Evolutionary conservation across 495 filamentous ascomycete species (phyloP).

Genomic region (Xylaria bambusicola): DNA sequence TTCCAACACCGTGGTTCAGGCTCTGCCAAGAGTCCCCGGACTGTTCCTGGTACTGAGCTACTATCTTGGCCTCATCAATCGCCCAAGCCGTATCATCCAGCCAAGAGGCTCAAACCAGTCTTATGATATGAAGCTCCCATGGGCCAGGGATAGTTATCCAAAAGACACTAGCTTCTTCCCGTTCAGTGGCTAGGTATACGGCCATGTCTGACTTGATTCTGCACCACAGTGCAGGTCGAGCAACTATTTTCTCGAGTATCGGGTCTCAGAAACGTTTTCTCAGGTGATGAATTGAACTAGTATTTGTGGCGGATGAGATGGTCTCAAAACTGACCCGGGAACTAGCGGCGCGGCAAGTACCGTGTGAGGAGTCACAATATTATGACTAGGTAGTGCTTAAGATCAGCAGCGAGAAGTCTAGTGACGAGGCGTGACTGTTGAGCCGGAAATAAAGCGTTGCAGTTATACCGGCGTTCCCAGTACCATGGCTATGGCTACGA

Average conservation of each 20-base stretch:
- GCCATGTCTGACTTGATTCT: not conserved
- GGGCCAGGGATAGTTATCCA: no score
- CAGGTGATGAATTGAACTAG: not conserved
- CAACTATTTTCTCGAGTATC: not conserved
- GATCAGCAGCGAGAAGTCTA: not conserved
- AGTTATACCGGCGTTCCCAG: not conserved
- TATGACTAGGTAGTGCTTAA: no score
- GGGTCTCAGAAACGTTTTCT: not conserved
- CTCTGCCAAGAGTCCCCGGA: slow-evolving; percentile 13
- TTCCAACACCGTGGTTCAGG: slow-evolving; percentile 11
- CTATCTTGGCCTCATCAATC: not conserved
- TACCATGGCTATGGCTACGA: not conserved
- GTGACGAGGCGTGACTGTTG: not conserved
- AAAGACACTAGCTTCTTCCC: not conserved
- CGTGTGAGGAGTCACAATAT: no score
- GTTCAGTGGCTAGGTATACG: not conserved
- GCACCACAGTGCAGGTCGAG: not conserved
- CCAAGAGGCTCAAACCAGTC: not conserved
- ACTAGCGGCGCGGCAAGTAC: not conserved
- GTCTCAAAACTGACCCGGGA: not conserved
- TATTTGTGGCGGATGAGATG: not conserved
- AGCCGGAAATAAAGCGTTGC: not conserved
- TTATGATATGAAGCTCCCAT: no score
- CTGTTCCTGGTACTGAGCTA: not conserved
- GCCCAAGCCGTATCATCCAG: not conserved